Conservation (phyloP, 345 rosid species). For the Hibiscus syriacus region DNA sequence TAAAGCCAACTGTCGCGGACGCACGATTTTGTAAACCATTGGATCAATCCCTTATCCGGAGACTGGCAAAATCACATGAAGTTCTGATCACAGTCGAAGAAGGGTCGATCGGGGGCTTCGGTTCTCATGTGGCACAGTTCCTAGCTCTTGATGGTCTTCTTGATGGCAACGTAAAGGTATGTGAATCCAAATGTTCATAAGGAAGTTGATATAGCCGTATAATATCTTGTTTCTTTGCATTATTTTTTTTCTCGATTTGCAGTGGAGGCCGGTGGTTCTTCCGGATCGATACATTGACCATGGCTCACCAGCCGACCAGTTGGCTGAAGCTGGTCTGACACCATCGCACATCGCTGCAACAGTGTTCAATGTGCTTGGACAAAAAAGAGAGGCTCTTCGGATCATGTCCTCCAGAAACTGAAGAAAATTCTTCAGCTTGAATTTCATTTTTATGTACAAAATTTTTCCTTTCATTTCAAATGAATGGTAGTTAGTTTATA, state of each 20-base stretch:
- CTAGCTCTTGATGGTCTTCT: constrained; percentile 87
- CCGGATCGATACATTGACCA: constrained; percentile 79
- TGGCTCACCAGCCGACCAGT: constrained; percentile 71
- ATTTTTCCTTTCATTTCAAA: neutral
- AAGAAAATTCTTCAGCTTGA: neutral
- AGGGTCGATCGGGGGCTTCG: constrained; percentile 95
- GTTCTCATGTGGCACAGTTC: constrained; percentile 94
- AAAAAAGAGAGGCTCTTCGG: constrained; percentile 50
- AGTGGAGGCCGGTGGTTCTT: constrained; percentile 89
- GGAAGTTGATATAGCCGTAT: neutral
- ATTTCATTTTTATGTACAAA: neutral
- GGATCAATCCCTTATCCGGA: constrained; percentile 67
- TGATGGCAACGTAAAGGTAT: constrained; percentile 85
- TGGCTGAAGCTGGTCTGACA: constrained; percentile 70
- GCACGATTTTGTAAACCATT: constrained; percentile 91
- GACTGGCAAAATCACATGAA: constrained; percentile 80
- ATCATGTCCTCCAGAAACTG: constrained; percentile 31
- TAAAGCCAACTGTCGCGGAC: constrained; percentile 68
- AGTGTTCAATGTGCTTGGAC: constrained; percentile 54
- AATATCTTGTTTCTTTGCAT: neutral
- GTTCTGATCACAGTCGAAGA: constrained; percentile 83
- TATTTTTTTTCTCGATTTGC: constrained; percentile 13
- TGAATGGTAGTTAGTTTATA: neutral
- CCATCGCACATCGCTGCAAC: constrained; percentile 90
- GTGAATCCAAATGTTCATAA: neutral